Evolutionary conservation across 2,329 filamentous ascomycete species (phyloP).

Genomic region (Aspergillus spinulosporus): DNA sequence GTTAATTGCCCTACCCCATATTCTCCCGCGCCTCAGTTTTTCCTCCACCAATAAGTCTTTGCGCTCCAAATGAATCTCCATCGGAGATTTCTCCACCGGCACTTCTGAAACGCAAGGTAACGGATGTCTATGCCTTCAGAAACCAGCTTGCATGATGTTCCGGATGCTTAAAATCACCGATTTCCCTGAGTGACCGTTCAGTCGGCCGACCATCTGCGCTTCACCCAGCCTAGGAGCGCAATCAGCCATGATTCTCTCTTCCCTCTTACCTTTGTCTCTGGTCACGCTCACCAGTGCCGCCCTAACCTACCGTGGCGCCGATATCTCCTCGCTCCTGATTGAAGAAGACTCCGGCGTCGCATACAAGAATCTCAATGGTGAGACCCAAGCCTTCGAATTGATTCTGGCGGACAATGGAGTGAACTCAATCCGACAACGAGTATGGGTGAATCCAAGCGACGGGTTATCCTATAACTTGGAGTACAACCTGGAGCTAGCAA

Average conservation of each 20-base stretch:
- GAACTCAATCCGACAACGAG: slow-evolving; percentile 68
- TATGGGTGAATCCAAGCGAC: slow-evolving; percentile 69
- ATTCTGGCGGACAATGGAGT: slow-evolving; percentile 64
- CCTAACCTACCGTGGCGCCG: slow-evolving; percentile 65
- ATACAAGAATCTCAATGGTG: slow-evolving; percentile 61
- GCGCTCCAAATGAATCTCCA: not conserved
- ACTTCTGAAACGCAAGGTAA: not conserved
- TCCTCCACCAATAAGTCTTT: slow-evolving; percentile 23
- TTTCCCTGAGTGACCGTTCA: not conserved
- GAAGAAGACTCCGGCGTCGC: slow-evolving; percentile 62
- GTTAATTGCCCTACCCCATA: not conserved
- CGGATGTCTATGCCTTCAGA: not conserved
- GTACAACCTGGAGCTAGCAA: slow-evolving; percentile 69
- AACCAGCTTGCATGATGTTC: not conserved
- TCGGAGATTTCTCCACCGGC: not conserved
- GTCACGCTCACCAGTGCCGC: slow-evolving; percentile 39
- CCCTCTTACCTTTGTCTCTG: slow-evolving; percentile 17
- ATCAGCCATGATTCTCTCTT: not conserved
- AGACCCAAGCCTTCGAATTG: slow-evolving; percentile 58
- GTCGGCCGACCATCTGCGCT: not conserved
- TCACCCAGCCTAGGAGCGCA: not conserved
- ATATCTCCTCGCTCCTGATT: slow-evolving; percentile 68
- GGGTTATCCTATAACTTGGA: slow-evolving; percentile 64
- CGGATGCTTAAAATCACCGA: not conserved
- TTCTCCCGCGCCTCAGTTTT: slow-evolving; percentile 9